phyloP scores from a whole-genome alignment of 306 rosid species.

The Citrullus mucosospermus region DNA sequence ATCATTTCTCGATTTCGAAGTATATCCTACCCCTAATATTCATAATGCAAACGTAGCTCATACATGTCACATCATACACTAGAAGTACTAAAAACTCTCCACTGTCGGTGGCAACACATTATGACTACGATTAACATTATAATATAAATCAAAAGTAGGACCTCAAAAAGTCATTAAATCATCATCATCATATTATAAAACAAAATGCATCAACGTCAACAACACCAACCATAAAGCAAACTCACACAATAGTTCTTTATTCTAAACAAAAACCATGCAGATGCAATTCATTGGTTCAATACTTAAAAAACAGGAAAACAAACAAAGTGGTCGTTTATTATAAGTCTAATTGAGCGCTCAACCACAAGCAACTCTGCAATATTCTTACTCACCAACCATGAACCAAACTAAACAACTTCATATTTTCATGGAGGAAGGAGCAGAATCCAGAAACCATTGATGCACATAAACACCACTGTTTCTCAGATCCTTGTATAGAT shows the following conservation, averaged over 20 bases:
- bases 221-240: background rate
- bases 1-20: background rate
- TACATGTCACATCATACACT: background rate
- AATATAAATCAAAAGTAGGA: background rate
- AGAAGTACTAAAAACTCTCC: background rate
- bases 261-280: background rate
- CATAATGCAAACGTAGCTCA: background rate
- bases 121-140: background rate
- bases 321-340: constrained; percentile 39
- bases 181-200: background rate
- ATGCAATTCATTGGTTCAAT: background rate
- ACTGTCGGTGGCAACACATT: background rate
- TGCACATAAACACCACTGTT: constrained; percentile 73
- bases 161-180: background rate
- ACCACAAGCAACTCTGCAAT: constrained; percentile 29
- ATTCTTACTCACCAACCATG: constrained; percentile 4
- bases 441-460: constrained; percentile 65
- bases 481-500: constrained; percentile 52
- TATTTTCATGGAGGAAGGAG: constrained; percentile 6
- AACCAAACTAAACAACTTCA: constrained; percentile 1
- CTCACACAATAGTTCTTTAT: background rate
- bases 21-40: background rate
- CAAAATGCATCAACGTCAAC: background rate
- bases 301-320: background rate
- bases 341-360: constrained; percentile 27